A percentile compares a stretch with the other conserved stretches of the same genome.
phyloP scores from a whole-genome alignment of 148 eudicot species.

The Rhododendron henanense region DNA sequence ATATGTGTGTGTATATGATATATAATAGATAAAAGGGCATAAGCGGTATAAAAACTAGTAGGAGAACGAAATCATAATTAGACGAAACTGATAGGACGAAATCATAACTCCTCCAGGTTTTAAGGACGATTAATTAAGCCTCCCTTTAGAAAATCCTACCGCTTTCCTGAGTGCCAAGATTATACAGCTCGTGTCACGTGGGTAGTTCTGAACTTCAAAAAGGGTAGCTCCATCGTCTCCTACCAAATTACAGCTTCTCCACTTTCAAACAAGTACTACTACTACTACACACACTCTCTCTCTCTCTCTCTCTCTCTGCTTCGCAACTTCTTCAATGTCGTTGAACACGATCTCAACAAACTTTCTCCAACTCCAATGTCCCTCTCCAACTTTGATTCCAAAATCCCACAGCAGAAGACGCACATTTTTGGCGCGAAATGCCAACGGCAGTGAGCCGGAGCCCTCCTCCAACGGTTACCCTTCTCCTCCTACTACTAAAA shows the following conservation, averaged over 20 bases:
- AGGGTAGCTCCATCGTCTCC: background rate
- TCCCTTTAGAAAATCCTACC: too few species aligned
- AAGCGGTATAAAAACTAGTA: too few species aligned
- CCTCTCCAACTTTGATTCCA: background rate
- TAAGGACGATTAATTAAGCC: too few species aligned
- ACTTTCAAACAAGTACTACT: too few species aligned
- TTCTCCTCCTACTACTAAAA: conserved; percentile 11
- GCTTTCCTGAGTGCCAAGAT: too few species aligned
- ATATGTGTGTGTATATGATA: too few species aligned
- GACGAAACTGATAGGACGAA: too few species aligned
- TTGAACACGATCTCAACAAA: background rate
- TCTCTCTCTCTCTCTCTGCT: background rate
- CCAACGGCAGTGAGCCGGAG: conserved; percentile 18
- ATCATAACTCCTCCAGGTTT: too few species aligned
- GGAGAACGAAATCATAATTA: too few species aligned
- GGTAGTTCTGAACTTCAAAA: conserved; percentile 7
- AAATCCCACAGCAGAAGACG: conserved; percentile 9
- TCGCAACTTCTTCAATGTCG: background rate
- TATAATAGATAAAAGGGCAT: too few species aligned
- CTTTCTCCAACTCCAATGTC: conserved; percentile 7
- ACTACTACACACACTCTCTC: background rate
- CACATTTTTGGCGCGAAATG: conserved; percentile 17
- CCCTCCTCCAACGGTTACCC: conserved; percentile 23
- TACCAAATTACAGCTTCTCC: background rate
- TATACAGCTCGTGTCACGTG: background rate